phyloP scores from a whole-genome alignment of 441 rosid species.

The Bruguiera hainesii region DNA sequence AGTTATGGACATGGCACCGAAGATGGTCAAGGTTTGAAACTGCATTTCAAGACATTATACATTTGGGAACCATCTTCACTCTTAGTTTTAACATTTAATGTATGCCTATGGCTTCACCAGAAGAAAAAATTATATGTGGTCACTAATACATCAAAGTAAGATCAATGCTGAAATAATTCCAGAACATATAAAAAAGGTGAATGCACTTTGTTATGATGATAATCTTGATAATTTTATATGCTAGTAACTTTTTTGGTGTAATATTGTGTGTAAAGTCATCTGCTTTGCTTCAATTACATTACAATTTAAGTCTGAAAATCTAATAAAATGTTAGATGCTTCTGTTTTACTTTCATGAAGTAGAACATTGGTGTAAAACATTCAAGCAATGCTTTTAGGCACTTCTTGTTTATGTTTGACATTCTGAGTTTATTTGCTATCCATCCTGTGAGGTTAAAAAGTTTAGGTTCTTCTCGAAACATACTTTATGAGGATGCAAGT shows the following conservation, averaged over 20 bases:
- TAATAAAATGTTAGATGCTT: neutral
- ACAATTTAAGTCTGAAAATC: neutral
- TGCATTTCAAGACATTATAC: constrained; percentile 3
- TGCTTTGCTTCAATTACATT: no score
- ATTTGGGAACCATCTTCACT: neutral
- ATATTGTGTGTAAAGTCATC: no score
- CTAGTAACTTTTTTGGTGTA: no score
- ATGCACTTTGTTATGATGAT: no score
- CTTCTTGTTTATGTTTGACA: neutral
- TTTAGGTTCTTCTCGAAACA: neutral
- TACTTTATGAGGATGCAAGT: constrained; percentile 9
- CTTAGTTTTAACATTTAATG: neutral
- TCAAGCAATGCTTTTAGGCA: neutral
- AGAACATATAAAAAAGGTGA: no score
- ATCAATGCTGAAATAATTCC: neutral
- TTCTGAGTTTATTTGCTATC: neutral
- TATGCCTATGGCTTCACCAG: neutral
- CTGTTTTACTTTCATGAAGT: constrained; percentile 4
- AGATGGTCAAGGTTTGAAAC: no score
- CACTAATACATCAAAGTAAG: neutral
- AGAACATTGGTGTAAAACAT: neutral
- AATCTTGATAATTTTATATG: no score
- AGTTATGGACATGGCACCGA: no score
- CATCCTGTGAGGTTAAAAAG: neutral
- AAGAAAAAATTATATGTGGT: neutral